Evolutionary conservation across 164 flowering plant species (phyloP), one percentile per base, ranked within the genome.

Genomic region (Liquidambar formosana): DNA sequence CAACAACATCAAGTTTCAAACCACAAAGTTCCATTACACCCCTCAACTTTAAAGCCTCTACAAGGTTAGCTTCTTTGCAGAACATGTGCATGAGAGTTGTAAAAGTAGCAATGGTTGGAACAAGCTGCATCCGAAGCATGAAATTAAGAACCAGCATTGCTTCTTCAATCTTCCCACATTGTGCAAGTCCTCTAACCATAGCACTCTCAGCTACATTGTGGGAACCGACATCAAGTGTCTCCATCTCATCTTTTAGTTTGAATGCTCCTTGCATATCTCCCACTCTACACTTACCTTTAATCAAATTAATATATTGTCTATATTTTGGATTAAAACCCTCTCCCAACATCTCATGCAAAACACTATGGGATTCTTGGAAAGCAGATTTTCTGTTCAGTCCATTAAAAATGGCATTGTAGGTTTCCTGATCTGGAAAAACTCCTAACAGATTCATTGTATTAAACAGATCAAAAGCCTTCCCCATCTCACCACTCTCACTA

Each of bases 91-190:
- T 87, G 33, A 89, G 73, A 68, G 91, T 87, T 21, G 98, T 91
- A 74, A 88, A 91, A 14, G 96, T 89, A 44, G 93, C 88, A 73
- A 77, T 64, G 19, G 96, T 91, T 28, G 98, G 98, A 74, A 83
- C 69, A 1, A 79, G 75, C 26, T 65, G 71, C 63, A 3, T 71
- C 61, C 75, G 73, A 61, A 88, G 81, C 93, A 87, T 87, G 73
- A 65, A 53, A 71, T 84, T 78, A 67, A 91, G 81, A 68, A 89
- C 61, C 57, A 86, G 60, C 76, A 73, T 69, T 57, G 92, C 94
- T 68, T 89, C 96, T 69, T 88, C 96, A 68, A 70, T 73, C 76
- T 86, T 91, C 63, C 95, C 90, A 75, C 83, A 79, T 27, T 66
- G 77, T 47, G 84, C 85, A 70, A 93, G 92, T 45, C 88, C 98